Evolutionary conservation across 345 rosid species (phyloP).

Genomic region (Acer campestre): DNA sequence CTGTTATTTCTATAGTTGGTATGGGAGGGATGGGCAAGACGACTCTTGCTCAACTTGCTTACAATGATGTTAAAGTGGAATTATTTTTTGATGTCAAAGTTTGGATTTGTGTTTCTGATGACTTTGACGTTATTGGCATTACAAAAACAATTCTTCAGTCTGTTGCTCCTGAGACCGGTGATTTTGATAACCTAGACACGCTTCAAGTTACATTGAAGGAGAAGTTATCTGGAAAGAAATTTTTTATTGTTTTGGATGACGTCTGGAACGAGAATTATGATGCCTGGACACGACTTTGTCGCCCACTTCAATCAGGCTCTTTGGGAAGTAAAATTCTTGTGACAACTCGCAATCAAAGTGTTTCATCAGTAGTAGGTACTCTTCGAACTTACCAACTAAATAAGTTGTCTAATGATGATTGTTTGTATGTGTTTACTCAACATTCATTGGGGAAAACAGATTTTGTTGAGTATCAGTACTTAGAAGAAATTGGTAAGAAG

Average conservation of each 20-base stretch:
- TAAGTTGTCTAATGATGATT: not conserved
- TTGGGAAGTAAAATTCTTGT: constrained; percentile 13
- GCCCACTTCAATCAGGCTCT: not conserved
- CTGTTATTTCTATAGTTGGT: constrained; percentile 28
- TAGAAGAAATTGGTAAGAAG: not conserved
- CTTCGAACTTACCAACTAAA: not conserved
- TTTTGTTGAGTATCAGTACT: not conserved
- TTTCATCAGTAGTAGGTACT: not conserved
- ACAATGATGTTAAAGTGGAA: not conserved
- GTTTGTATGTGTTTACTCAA: not conserved
- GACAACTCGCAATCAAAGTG: not conserved
- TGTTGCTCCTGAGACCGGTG: not conserved
- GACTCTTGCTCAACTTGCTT: constrained; percentile 24
- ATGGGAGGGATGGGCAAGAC: constrained; percentile 33
- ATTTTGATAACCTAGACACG: not conserved
- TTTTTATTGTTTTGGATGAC: constrained; percentile 31
- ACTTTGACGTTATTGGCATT: constrained; percentile 1
- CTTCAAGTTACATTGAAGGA: constrained; percentile 16
- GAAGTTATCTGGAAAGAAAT: constrained; percentile 2
- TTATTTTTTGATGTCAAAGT: not conserved
- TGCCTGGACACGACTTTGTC: not conserved
- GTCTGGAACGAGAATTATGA: constrained; percentile 19
- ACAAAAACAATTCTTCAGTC: not conserved
- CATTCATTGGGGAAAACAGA: not conserved
- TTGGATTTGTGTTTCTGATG: constrained; percentile 21